Evolutionary conservation across 257 asterid species (phyloP).

Genomic region (Capsicum rhomboideum): DNA sequence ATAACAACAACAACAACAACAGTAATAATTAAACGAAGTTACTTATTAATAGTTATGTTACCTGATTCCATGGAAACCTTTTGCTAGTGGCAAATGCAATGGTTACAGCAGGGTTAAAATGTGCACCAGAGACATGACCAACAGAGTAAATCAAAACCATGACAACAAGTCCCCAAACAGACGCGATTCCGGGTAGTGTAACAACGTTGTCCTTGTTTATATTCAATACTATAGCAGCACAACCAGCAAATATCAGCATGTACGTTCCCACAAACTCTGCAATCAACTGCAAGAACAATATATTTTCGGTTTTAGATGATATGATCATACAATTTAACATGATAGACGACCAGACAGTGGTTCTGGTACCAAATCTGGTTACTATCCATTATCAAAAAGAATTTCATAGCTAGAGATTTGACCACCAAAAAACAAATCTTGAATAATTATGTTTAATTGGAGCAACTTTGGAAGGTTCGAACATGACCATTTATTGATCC

Average conservation of each 20-base stretch:
- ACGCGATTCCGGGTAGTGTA: slow-evolving; percentile 20
- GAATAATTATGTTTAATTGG: neutral
- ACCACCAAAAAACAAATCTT: too few species aligned
- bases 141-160: slow-evolving; percentile 24
- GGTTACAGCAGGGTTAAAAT: neutral
- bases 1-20: neutral
- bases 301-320: neutral
- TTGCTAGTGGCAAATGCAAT: slow-evolving; percentile 10
- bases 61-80: slow-evolving; percentile 13
- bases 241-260: slow-evolving; percentile 23
- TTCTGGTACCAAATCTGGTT: neutral
- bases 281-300: slow-evolving; percentile 7
- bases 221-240: slow-evolving; percentile 18
- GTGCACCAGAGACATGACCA: neutral
- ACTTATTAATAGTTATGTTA: too few species aligned
- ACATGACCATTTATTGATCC: neutral
- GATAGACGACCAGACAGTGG: neutral
- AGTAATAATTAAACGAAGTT: too few species aligned
- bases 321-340: neutral
- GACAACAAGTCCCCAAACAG: slow-evolving; percentile 29
- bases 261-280: slow-evolving; percentile 28
- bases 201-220: slow-evolving; percentile 6
- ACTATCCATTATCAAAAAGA: too few species aligned
- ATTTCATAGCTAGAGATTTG: too few species aligned
- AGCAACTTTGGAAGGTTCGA: neutral